Evolutionary conservation across 192 early-diverging fungal genomes (phyloP).

Genomic region (Coemansia sp.): DNA sequence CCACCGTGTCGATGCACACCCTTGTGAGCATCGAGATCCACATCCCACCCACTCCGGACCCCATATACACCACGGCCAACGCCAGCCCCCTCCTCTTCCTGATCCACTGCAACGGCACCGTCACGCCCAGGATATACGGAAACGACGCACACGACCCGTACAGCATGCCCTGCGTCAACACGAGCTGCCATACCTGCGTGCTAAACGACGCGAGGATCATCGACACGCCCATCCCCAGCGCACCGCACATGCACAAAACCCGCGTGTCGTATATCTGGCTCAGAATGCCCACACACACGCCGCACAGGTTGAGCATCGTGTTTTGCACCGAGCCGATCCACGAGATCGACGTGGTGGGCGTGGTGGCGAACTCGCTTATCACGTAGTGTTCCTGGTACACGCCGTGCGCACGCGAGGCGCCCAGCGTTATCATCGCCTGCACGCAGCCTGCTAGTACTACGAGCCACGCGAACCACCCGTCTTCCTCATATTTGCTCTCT

Average conservation of each 20-base stretch:
- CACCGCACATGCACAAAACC: conserved; percentile 20
- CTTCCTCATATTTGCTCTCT: conserved; percentile 9
- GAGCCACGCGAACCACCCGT: conserved; percentile 39
- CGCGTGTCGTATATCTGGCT: conserved; percentile 33
- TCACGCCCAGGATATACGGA: conserved; percentile 46
- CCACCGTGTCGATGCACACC: conserved; percentile 24
- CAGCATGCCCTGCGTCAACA: conserved; percentile 50
- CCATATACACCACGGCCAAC: conserved; percentile 35
- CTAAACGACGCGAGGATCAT: conserved; percentile 52
- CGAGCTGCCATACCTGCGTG: conserved; percentile 53
- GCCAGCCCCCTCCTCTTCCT: conserved; percentile 32
- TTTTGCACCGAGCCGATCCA: conserved; percentile 52
- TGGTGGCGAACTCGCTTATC: conserved; percentile 20
- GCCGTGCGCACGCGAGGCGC: conserved; percentile 42
- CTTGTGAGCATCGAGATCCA: conserved; percentile 38
- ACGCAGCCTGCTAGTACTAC: conserved; percentile 41
- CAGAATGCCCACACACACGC: conserved; percentile 40
- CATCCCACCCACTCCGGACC: conserved; percentile 45
- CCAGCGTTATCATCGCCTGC: conserved; percentile 42
- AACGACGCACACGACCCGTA: conserved; percentile 43
- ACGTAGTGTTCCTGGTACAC: conserved; percentile 52
- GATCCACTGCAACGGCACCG: conserved; percentile 46
- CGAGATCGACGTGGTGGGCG: conserved; percentile 26
- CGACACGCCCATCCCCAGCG: conserved; percentile 23
- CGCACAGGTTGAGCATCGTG: conserved; percentile 42